phyloP scores from a whole-genome alignment of 1,284 basidiomycete genomes.

The Microbotryomycetes sp. region DNA sequence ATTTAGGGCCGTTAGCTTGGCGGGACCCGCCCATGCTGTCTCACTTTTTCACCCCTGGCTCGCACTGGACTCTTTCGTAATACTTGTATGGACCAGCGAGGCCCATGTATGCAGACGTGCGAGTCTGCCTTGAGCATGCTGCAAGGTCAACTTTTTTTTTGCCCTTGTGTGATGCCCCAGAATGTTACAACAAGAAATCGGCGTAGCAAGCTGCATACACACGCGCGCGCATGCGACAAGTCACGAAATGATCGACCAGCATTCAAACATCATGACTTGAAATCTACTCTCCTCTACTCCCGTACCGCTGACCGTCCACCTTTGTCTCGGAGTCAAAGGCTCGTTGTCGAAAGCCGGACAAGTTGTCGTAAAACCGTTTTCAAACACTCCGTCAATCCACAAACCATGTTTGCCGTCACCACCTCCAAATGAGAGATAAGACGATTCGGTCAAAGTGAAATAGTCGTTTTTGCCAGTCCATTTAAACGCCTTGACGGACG shows the following conservation, averaged over 20 bases:
- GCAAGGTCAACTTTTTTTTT: too few relatives aligned
- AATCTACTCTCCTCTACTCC: conserved; percentile 25
- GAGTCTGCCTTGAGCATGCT: too few relatives aligned
- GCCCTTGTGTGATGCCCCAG: neutral
- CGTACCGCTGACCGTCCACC: neutral
- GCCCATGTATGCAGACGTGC: too few relatives aligned
- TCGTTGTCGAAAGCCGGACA: conserved; percentile 87
- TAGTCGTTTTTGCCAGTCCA: conserved; percentile 92
- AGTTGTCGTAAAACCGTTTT: conserved; percentile 70
- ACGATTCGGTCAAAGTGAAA: conserved; percentile 72
- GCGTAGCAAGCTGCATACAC: neutral
- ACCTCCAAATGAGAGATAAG: conserved; percentile 79
- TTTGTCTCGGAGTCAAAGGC: conserved; percentile 12
- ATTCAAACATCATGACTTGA: conserved; percentile 32
- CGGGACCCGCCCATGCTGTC: too few relatives aligned
- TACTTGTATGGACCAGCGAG: too few relatives aligned
- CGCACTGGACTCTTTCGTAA: too few relatives aligned
- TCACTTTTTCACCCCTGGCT: too few relatives aligned
- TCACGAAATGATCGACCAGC: conserved; percentile 34
- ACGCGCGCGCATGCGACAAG: neutral
- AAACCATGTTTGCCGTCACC: conserved; percentile 84
- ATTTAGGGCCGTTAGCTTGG: too few relatives aligned
- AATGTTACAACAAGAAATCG: neutral
- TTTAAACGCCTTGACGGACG: conserved; percentile 57
- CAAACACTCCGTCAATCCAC: conserved; percentile 75